Conservation (phyloP, 441 rosid genomes). For the Francoa sonchifolia region DNA sequence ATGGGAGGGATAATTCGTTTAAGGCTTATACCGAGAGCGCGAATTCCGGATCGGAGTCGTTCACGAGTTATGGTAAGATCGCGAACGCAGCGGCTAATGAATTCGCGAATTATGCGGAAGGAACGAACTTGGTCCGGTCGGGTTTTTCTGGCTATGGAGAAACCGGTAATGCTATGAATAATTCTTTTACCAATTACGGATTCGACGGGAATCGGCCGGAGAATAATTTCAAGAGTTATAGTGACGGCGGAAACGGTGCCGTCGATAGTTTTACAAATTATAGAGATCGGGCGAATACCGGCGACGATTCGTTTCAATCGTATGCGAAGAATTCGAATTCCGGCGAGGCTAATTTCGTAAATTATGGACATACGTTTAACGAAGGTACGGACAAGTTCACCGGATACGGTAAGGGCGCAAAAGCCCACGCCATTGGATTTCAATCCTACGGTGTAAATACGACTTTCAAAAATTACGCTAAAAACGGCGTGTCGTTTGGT, state of each 20-base stretch:
- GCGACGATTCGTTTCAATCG: constrained; percentile 65
- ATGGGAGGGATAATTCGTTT: constrained; percentile 7
- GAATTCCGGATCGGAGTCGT: constrained; percentile 9
- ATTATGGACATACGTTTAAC: constrained; percentile 76
- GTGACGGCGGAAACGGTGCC: constrained; percentile 46
- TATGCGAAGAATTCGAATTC: constrained; percentile 55
- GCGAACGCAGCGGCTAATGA: constrained; percentile 7
- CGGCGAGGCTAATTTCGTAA: constrained; percentile 40
- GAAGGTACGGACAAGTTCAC: constrained; percentile 71
- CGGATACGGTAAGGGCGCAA: constrained; percentile 50
- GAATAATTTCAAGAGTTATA: constrained; percentile 61
- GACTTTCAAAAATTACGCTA: constrained; percentile 64
- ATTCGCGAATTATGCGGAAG: too few relatives aligned
- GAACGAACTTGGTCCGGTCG: constrained; percentile 70
- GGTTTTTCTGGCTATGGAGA: constrained; percentile 60
- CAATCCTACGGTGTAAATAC: constrained; percentile 54
- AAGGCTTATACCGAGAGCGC: constrained; percentile 2
- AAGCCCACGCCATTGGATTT: constrained; percentile 39
- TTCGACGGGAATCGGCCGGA: constrained; percentile 46
- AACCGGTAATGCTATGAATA: constrained; percentile 40
- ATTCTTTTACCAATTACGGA: constrained; percentile 66
- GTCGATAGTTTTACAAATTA: constrained; percentile 40
- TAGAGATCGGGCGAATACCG: constrained; percentile 77
- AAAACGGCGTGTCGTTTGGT: constrained; percentile 33
- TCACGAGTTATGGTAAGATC: constrained; percentile 9